A percentile compares a stretch with the other conserved stretches of the same genome.
Conservation (phyloP, 2,329 filamentous ascomycete genomes). For the Curvularia sp. region DNA sequence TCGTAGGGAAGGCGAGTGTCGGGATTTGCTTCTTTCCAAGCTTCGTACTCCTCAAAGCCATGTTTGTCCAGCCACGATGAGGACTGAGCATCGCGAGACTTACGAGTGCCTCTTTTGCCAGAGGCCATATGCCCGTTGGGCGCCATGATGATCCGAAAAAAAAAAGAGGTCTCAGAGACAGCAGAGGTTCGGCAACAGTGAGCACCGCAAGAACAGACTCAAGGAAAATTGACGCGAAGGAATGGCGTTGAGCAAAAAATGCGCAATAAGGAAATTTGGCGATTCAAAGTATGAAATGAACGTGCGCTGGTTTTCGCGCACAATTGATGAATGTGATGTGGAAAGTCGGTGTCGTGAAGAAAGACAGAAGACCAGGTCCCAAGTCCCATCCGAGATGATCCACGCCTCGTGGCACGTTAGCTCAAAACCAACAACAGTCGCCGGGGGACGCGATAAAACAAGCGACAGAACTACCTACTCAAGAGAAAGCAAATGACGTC, state of each 20-base stretch:
- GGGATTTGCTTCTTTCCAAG: slow-evolving; percentile 35
- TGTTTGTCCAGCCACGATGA: slow-evolving; percentile 31
- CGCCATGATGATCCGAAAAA: slow-evolving; percentile 26
- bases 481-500: slow-evolving; percentile 20
- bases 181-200: slow-evolving; percentile 15
- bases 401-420: slow-evolving; percentile 48
- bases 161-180: slow-evolving; percentile 16
- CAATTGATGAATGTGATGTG: slow-evolving; percentile 25
- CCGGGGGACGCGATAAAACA: slow-evolving; percentile 17
- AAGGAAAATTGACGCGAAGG: slow-evolving; percentile 19
- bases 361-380: slow-evolving; percentile 40
- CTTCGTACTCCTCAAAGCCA: slow-evolving; percentile 36
- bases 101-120: slow-evolving; percentile 13
- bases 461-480: slow-evolving; percentile 25
- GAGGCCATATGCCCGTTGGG: slow-evolving; percentile 26
- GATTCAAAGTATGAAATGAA: slow-evolving; percentile 17
- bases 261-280: slow-evolving; percentile 15
- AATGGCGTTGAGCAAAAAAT: slow-evolving; percentile 17
- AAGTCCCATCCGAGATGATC: slow-evolving; percentile 45
- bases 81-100: slow-evolving; percentile 20
- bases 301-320: slow-evolving; percentile 34
- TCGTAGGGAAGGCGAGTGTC: slow-evolving; percentile 39
- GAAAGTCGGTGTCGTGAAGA: slow-evolving; percentile 41
- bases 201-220: slow-evolving; percentile 11
- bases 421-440: slow-evolving; percentile 22